A percentile compares a stretch with the other conserved stretches of the same genome.
Evolutionary conservation across 805 yeast genomes (phyloP).

Genomic region (Ogataea angusta): DNA sequence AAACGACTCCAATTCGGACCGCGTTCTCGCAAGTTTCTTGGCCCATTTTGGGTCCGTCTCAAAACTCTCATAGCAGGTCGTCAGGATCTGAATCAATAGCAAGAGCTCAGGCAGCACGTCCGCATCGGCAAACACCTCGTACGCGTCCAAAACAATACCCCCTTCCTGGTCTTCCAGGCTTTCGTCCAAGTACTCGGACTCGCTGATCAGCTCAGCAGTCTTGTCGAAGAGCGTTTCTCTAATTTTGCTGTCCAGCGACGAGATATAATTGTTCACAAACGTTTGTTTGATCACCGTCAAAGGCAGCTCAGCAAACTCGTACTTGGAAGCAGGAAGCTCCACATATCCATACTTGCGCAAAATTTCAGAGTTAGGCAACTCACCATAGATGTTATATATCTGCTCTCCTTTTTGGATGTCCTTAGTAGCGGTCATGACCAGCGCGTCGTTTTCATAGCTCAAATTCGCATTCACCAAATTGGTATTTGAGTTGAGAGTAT

Average conservation of each 20-base stretch:
- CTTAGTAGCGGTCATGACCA: constrained; percentile 71
- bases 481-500: constrained; percentile 84
- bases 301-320: constrained; percentile 78
- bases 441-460: constrained; percentile 42
- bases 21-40: constrained; percentile 25
- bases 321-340: constrained; percentile 64
- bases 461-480: constrained; percentile 70
- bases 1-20: constrained; percentile 30
- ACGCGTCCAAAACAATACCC: constrained; percentile 49
- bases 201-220: constrained; percentile 36
- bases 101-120: constrained; percentile 59
- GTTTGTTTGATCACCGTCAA: constrained; percentile 39
- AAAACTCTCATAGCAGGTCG: constrained; percentile 35
- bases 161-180: constrained; percentile 30
- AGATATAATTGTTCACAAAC: constrained; percentile 29
- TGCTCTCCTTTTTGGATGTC: constrained; percentile 66
- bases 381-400: constrained; percentile 85
- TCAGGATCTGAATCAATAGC: constrained; percentile 50
- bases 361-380: constrained; percentile 86
- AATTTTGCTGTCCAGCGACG: constrained; percentile 22
- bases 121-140: constrained; percentile 58
- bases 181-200: constrained; percentile 33
- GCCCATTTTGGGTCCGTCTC: constrained; percentile 32
- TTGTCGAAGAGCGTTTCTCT: constrained; percentile 30
- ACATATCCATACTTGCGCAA: constrained; percentile 90